A percentile compares a stretch with the other conserved stretches of the same genome.
Evolutionary conservation across 2,329 filamentous ascomycete species (phyloP).

Genomic region (Botrytis pseudocinerea): DNA sequence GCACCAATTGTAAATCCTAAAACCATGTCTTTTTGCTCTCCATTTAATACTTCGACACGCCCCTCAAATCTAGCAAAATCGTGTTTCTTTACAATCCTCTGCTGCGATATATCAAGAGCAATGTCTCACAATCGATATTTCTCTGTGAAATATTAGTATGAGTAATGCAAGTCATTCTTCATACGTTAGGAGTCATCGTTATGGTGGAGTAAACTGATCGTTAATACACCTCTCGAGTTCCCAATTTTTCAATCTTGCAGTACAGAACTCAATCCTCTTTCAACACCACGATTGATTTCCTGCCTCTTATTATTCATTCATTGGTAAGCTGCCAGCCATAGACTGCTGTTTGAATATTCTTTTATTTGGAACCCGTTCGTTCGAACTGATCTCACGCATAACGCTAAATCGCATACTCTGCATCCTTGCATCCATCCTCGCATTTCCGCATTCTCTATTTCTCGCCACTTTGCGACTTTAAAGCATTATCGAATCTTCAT

Average conservation of each 20-base stretch:
- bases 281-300: background rate
- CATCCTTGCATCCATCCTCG: background rate
- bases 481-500: background rate
- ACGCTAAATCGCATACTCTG: too few species aligned
- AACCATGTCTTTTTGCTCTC: background rate
- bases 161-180: background rate
- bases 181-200: background rate
- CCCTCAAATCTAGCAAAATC: background rate
- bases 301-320: background rate
- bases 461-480: background rate
- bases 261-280: background rate
- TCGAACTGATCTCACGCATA: too few species aligned
- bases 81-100: background rate
- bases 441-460: background rate
- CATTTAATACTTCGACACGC: background rate
- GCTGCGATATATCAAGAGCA: background rate
- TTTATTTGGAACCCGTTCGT: background rate
- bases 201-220: fast-evolving
- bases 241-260: background rate
- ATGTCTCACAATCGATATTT: background rate
- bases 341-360: fast-evolving
- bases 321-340: background rate
- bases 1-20: fast-evolving
- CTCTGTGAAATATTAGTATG: background rate
- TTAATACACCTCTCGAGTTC: background rate